phyloP scores from a whole-genome alignment of 2,329 filamentous ascomycete species.

The Aspergillus tamarii region DNA sequence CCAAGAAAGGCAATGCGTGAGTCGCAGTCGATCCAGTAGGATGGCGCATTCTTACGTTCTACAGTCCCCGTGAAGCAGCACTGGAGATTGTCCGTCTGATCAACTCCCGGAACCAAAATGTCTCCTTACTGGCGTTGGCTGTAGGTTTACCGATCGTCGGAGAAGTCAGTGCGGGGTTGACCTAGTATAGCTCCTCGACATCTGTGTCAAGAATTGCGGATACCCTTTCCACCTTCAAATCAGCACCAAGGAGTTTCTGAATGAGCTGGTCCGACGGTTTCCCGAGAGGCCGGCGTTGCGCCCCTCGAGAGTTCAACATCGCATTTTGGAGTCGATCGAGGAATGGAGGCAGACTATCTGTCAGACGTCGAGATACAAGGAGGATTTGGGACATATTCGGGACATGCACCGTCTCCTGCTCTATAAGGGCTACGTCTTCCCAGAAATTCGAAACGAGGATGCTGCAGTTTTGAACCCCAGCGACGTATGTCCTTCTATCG shows the following conservation, averaged over 20 bases:
- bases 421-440: constrained; percentile 97
- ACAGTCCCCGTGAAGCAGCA: constrained; percentile 84
- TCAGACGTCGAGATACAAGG: constrained; percentile 95
- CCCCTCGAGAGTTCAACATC: constrained; percentile 81
- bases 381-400: constrained; percentile 91
- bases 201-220: constrained; percentile 99
- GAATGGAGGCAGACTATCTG: constrained; percentile 99
- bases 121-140: constrained; percentile 82
- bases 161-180: constrained; percentile 20
- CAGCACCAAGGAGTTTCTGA: constrained; percentile 97
- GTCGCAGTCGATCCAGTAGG: constrained; percentile 28
- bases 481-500: constrained; percentile 67
- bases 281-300: constrained; percentile 90
- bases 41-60: constrained; percentile 28
- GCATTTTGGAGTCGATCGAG: constrained; percentile 94
- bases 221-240: constrained; percentile 99
- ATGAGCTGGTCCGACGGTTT: constrained; percentile 94
- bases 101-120: constrained; percentile 96
- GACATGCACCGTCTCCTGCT: constrained; percentile 96
- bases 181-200: constrained; percentile 74
- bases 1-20: constrained; percentile 89
- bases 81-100: constrained; percentile 90
- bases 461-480: constrained; percentile 95
- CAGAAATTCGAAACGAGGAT: constrained; percentile 88
- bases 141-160: constrained; percentile 45